Conservation (phyloP, 148 eudicot species). For the Camellia lanceoleosa region DNA sequence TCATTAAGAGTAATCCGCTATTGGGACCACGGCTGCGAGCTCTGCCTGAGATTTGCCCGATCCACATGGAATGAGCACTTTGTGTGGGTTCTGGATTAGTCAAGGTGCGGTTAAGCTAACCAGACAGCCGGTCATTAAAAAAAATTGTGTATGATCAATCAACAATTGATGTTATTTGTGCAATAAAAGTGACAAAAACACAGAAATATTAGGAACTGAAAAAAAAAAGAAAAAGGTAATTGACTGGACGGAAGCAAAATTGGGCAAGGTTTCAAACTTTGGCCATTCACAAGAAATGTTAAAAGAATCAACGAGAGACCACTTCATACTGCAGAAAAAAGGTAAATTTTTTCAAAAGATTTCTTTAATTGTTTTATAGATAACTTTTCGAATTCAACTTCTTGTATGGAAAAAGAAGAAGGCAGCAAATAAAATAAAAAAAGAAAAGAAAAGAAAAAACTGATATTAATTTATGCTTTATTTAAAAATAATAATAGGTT, state of each 20-base stretch:
- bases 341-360: neutral
- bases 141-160: neutral
- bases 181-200: neutral
- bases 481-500: neutral
- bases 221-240: neutral
- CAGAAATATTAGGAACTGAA: neutral
- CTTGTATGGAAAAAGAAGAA: neutral
- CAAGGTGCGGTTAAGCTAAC: too few species aligned
- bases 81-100: too few species aligned
- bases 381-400: neutral
- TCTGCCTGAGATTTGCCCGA: too few species aligned
- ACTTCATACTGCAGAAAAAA: neutral
- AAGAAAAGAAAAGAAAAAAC: neutral
- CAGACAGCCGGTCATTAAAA: too few species aligned
- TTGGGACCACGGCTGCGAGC: too few species aligned
- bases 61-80: too few species aligned
- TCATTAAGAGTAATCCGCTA: too few species aligned
- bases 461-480: neutral
- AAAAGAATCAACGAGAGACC: neutral
- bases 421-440: too few species aligned
- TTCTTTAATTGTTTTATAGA: neutral
- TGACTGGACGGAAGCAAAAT: neutral
- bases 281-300: neutral
- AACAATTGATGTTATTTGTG: neutral
- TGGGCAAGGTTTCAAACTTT: neutral